Evolutionary conservation across 768 basidiomycete species (phyloP).

Genomic region (Tricholomella constricta): DNA sequence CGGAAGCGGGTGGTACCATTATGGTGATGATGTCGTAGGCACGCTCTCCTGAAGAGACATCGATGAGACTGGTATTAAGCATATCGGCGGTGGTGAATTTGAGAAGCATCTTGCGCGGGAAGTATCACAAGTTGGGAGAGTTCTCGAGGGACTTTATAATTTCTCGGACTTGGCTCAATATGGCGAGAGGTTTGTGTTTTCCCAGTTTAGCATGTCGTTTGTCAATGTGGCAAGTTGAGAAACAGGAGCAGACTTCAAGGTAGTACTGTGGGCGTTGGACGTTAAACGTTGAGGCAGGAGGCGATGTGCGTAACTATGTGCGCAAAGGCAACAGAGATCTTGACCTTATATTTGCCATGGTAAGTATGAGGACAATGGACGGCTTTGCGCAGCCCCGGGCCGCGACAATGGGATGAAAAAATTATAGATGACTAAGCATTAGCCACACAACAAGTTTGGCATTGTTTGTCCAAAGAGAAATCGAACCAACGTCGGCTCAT

Average conservation of each 20-base stretch:
- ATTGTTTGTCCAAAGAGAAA: slow-evolving; percentile 40
- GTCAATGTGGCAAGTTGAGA: slow-evolving; percentile 21
- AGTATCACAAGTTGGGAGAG: background rate
- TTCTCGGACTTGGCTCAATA: slow-evolving; percentile 29
- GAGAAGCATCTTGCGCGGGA: slow-evolving; percentile 46
- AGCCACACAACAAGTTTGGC: slow-evolving; percentile 23
- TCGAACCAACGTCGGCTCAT: slow-evolving; percentile 30
- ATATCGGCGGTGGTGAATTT: slow-evolving; percentile 61
- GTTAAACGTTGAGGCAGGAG: slow-evolving; percentile 1
- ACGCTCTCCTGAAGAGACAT: slow-evolving; percentile 50
- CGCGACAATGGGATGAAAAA: background rate
- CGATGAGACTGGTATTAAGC: slow-evolving; percentile 55
- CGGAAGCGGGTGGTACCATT: slow-evolving; percentile 33
- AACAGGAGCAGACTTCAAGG: background rate
- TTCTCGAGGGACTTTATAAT: slow-evolving; percentile 20
- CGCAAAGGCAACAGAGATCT: background rate
- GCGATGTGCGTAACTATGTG: slow-evolving; percentile 5
- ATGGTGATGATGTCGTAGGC: slow-evolving; percentile 53
- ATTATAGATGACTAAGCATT: slow-evolving; percentile 19
- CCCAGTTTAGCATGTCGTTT: slow-evolving; percentile 50
- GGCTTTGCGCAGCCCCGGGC: background rate
- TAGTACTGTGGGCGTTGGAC: background rate
- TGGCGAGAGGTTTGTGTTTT: slow-evolving; percentile 43
- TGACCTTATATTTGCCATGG: slow-evolving; percentile 21
- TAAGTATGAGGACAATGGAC: slow-evolving; percentile 23